Evolutionary conservation across 2,329 filamentous ascomycete genomes (phyloP).

Genomic region (Aspergillus sp.): DNA sequence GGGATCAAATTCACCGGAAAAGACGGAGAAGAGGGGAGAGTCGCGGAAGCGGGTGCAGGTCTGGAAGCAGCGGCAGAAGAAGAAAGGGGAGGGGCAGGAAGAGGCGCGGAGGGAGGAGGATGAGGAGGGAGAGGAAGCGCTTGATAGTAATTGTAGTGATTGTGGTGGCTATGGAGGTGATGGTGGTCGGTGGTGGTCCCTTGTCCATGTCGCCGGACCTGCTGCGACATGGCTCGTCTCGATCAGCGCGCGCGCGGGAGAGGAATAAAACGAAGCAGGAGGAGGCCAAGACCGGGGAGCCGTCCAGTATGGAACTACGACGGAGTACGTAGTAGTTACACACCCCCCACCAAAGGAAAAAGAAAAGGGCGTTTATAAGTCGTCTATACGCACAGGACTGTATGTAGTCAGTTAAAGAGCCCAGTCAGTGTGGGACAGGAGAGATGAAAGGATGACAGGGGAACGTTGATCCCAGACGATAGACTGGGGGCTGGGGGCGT

Average conservation of each 20-base stretch:
- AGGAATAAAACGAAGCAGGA: no score
- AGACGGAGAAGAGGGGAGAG: neutral
- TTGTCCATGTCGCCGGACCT: neutral
- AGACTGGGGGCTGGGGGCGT: no score
- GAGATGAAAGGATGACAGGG: neutral
- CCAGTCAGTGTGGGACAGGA: neutral
- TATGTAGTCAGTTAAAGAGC: no score
- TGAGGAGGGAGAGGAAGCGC: neutral
- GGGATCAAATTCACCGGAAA: constrained; percentile 23
- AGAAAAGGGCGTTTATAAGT: no score
- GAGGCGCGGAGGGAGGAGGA: constrained; percentile 2
- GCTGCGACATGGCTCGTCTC: neutral
- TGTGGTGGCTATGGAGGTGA: neutral
- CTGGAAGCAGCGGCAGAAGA: constrained; percentile 1
- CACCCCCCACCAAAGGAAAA: no score
- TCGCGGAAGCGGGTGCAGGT: neutral
- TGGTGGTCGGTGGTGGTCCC: neutral
- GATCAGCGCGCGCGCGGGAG: neutral
- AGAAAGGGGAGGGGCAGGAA: constrained; percentile 4
- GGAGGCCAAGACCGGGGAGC: no score
- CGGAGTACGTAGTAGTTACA: no score
- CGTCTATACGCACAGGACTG: no score
- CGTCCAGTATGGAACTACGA: no score
- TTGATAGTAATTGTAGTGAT: neutral
- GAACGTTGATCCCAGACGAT: neutral